These are phyloP conservation scores for Ascodesmis nigricans DNA, from an alignment of 495 filamentous ascomycete species.

Conservation along the genomic window DNA sequence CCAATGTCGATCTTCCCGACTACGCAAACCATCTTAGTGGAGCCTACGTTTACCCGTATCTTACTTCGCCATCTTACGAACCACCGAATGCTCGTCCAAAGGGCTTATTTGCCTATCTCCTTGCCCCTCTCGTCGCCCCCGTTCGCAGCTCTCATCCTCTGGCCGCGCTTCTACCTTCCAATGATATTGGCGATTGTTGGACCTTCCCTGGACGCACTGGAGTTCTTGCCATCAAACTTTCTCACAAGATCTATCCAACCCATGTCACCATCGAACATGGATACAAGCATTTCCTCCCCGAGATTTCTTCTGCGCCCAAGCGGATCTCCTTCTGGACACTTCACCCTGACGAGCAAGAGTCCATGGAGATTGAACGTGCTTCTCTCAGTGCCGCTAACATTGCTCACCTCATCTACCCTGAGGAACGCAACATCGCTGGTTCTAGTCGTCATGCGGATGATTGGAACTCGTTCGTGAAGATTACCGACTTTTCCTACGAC, in stretches of 20 bases:
- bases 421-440: neutral
- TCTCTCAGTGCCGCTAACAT: neutral
- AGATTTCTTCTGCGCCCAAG: conserved; percentile 34
- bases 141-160: conserved; percentile 20
- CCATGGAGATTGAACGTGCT: neutral
- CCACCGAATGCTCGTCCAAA: conserved; percentile 5
- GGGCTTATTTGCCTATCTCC: conserved; percentile 8
- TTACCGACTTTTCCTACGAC: conserved; percentile 15
- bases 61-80: conserved; percentile 17
- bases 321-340: conserved; percentile 39
- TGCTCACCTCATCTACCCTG: neutral
- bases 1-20: conserved; percentile 8
- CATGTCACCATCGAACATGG: conserved; percentile 43
- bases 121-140: conserved; percentile 12
- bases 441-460: neutral
- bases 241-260: conserved; percentile 29
- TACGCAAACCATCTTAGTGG: conserved; percentile 16
- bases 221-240: conserved; percentile 27
- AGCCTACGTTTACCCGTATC: conserved; percentile 11
- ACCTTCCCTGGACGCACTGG: conserved; percentile 27
- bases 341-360: conserved; percentile 19
- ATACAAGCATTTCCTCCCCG: conserved; percentile 28
- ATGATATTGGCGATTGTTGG: conserved; percentile 45
- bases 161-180: conserved; percentile 34
- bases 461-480: conserved; percentile 18